These are phyloP conservation scores for Sporothrix brasiliensis DNA, from an alignment of 2,329 filamentous ascomycete species.

Conservation along the genomic window DNA sequence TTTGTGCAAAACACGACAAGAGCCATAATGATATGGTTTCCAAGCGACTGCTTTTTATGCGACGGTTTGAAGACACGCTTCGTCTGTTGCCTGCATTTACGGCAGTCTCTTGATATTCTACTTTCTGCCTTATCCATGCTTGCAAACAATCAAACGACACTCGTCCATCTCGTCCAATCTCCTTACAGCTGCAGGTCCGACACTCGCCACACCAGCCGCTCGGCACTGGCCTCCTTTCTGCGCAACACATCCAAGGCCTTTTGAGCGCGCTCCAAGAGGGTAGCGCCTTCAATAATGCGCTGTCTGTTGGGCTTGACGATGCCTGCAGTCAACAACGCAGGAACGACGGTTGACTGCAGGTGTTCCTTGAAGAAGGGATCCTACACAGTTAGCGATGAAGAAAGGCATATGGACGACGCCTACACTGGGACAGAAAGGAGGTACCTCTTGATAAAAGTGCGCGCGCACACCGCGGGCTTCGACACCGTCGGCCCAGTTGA, in stretches of 20 bases:
- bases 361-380: conserved; percentile 16
- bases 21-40: too few species aligned
- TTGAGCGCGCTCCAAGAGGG: conserved; percentile 14
- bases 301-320: conserved; percentile 22
- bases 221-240: conserved; percentile 4
- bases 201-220: conserved; percentile 20
- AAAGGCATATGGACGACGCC: not conserved
- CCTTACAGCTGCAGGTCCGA: not conserved
- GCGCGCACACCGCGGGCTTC: conserved; percentile 14
- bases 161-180: too few species aligned
- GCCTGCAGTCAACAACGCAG: not conserved
- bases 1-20: too few species aligned
- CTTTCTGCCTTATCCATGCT: not conserved
- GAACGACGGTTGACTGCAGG: not conserved
- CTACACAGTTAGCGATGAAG: not conserved
- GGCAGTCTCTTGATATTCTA: too few species aligned
- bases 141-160: not conserved
- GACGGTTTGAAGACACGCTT: too few species aligned
- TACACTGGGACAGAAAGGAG: too few species aligned
- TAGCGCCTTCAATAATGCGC: conserved; percentile 10
- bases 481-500: conserved; percentile 18
- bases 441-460: conserved; percentile 15
- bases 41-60: too few species aligned
- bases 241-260: conserved; percentile 4
- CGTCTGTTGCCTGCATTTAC: not conserved